Base-by-base conservation (phyloP, 345 rosid species). In the Turritis glabra region DNA sequence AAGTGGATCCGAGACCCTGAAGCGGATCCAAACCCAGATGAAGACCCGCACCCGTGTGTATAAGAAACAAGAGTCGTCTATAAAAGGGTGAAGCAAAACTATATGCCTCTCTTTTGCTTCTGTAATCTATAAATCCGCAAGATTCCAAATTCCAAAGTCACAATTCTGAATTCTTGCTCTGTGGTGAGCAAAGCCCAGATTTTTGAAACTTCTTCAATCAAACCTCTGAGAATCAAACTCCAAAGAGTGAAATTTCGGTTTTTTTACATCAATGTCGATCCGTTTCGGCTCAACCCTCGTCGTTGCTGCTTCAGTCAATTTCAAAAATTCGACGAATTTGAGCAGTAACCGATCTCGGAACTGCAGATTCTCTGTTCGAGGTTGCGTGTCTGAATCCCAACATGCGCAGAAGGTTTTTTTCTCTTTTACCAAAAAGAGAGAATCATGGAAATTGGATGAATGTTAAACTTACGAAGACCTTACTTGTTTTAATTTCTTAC, bases 391-490 rank as follows among this genome's bases (percentile, higher is more conserved):
- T 9, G 71, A 70, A 50, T 79, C 83, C 26, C 77, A 40, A 62
- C 65, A 83, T 46, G 73, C 91, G 12, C 84, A 70, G 15, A 83
- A 85, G 91, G 91, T 90, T 72, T 18, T 48, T 26, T 18, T 64
- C 50, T 69, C 66, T 73, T 46, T 54, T 79, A 77, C 30, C 66
- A 15, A 13, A 19, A 67, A 76, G 51, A 68, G 21, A 26, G 46
- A 61, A 67, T 67, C 58, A 35, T 37, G 27, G 26, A 54, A 48
- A 48, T 47, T 76, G 60, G 47, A 37, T 51, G 71, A 67, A 30
- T 54, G 32, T 35, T 59, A n/a, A n/a, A 17, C 41, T 52, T 44
- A 38, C 9, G 14, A 69, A 30, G 52, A 61, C 75, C 26, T 62
- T 35, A 63, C 69, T 44, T 68, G 21, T 11, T 69, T 76, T 17